A percentile compares a stretch with the other conserved stretches of the same genome.
phyloP scores from a whole-genome alignment of 768 basidiomycete species.

The Boletus coccyginus region DNA sequence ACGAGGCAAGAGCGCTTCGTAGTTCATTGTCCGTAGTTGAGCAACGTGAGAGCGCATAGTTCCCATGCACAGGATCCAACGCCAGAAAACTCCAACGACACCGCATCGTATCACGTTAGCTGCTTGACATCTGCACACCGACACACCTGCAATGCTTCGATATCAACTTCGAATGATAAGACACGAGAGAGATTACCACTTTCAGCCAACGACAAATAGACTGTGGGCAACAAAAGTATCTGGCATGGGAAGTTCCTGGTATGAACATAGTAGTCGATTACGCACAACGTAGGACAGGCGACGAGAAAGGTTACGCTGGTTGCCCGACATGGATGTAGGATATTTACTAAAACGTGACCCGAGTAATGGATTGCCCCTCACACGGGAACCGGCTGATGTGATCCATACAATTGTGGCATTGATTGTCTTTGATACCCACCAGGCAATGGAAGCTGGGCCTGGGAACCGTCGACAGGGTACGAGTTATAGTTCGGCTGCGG shows the following conservation, averaged over 20 bases:
- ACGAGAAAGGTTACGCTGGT: not conserved
- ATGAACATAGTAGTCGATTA: not conserved
- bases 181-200: not conserved
- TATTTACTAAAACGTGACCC: not conserved
- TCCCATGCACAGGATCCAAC: not conserved
- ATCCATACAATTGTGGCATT: not conserved
- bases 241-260: not conserved
- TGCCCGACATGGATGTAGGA: not conserved
- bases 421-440: slow-evolving; percentile 11
- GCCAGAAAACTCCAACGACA: not conserved
- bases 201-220: not conserved
- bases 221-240: not conserved
- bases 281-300: not conserved
- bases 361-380: not conserved
- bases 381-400: not conserved
- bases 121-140: not conserved
- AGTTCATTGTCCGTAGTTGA: not conserved
- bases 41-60: slow-evolving; percentile 1
- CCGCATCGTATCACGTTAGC: not conserved
- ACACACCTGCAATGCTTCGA: not conserved
- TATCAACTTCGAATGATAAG: not conserved
- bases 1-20: slow-evolving; percentile 7
- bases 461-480: slow-evolving; percentile 13
- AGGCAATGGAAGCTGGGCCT: slow-evolving; percentile 5
- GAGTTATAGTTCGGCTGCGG: slow-evolving; percentile 17